These are phyloP conservation scores for Ascoidea rubescens DNA, from an alignment of 805 yeast species.

Conservation along the genomic window DNA sequence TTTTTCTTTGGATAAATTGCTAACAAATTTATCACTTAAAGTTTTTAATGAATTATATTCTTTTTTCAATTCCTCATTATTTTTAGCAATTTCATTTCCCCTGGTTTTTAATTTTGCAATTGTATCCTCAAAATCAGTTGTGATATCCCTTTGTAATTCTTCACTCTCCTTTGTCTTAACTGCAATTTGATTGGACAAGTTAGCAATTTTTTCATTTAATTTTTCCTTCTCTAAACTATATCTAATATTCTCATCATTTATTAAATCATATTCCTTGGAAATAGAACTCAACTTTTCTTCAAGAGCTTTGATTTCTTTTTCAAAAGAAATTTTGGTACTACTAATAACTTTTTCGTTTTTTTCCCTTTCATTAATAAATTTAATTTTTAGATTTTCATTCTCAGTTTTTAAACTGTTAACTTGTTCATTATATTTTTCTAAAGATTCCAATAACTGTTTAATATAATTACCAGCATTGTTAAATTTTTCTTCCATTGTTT, in stretches of 20 bases:
- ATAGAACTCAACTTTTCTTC: conserved; percentile 16
- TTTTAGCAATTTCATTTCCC: conserved; percentile 6
- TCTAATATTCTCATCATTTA: not conserved
- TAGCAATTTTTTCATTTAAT: conserved; percentile 10
- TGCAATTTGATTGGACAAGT: conserved; percentile 3
- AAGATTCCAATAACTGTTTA: not conserved
- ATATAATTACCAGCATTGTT: not conserved
- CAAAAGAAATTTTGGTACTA: conserved; percentile 7
- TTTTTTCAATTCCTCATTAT: conserved; percentile 7
- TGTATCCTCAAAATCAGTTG: conserved; percentile 7
- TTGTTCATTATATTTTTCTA: not conserved
- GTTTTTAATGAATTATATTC: not conserved
- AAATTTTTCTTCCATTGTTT: not conserved
- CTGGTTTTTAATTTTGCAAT: conserved; percentile 10
- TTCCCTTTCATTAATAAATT: not conserved
- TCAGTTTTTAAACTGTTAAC: not conserved
- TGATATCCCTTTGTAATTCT: too few species aligned
- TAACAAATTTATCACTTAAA: too few species aligned
- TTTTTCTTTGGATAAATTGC: too few species aligned
- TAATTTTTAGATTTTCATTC: not conserved
- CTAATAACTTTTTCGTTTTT: not conserved
- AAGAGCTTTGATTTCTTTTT: conserved; percentile 17
- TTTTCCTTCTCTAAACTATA: conserved; percentile 10
- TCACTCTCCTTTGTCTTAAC: too few species aligned
- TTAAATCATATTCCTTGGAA: not conserved